Percentiles rank a stretch among this genome's conserved stretches.
Conservation (phyloP, 2,329 filamentous ascomycete species). For the Pezicula neosporulosa region DNA sequence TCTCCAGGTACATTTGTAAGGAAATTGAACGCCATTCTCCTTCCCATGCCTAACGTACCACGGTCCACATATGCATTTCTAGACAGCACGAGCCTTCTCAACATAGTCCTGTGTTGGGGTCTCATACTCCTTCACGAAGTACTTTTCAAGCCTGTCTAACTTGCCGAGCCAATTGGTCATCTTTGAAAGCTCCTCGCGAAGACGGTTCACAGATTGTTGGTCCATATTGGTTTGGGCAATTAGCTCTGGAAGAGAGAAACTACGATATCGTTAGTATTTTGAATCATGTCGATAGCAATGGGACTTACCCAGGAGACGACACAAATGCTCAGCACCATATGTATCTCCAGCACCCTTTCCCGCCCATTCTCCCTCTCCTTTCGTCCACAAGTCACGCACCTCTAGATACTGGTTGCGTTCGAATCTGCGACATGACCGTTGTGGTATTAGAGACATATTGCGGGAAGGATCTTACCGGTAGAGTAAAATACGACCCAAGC, state of each 20-base stretch:
- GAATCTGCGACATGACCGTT: constrained; percentile 52
- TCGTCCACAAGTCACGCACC: constrained; percentile 67
- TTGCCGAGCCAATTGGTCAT: constrained; percentile 83
- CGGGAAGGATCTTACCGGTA: constrained; percentile 55
- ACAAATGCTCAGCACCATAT: constrained; percentile 90
- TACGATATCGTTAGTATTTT: constrained; percentile 32
- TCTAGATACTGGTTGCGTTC: constrained; percentile 87
- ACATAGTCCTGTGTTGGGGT: constrained; percentile 68
- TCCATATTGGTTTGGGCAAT: constrained; percentile 99
- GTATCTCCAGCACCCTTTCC: constrained; percentile 74
- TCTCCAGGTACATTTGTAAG: background rate
- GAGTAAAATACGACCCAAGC: constrained; percentile 80
- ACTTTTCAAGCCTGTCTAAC: constrained; percentile 59
- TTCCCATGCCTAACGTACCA: constrained; percentile 7
- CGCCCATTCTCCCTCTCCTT: constrained; percentile 57
- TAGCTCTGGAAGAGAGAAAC: constrained; percentile 90
- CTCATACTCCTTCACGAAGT: constrained; percentile 77
- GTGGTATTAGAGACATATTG: background rate
- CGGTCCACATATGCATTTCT: background rate
- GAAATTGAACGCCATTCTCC: constrained; percentile 21
- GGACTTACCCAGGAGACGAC: constrained; percentile 77
- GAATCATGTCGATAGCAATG: constrained; percentile 1
- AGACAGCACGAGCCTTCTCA: constrained; percentile 50
- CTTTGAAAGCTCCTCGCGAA: constrained; percentile 85
- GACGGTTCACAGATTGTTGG: constrained; percentile 78